Evolutionary conservation across 192 early-diverging fungal genomes (phyloP).

Genomic region (Backusella sp.): DNA sequence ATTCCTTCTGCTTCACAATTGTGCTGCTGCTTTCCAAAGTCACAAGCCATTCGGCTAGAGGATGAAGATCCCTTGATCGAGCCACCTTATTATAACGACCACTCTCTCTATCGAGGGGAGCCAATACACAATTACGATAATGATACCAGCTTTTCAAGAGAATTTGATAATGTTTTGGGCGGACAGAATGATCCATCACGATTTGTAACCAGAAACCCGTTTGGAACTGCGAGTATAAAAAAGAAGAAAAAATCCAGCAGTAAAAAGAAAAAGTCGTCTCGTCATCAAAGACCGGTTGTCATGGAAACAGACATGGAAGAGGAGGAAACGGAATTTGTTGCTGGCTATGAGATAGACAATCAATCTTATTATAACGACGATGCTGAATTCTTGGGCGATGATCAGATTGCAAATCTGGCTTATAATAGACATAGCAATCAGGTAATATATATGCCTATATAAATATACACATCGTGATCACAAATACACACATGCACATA

Average conservation of each 20-base stretch:
- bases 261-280: slow-evolving; percentile 1
- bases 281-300: slow-evolving; percentile 7
- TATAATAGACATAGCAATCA: slow-evolving; percentile 20
- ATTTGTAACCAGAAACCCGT: slow-evolving; percentile 29
- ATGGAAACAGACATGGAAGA: slow-evolving; percentile 25
- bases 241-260: slow-evolving; percentile 12
- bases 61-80: slow-evolving; percentile 14
- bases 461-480: neutral
- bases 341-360: neutral
- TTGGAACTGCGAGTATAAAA: slow-evolving; percentile 20
- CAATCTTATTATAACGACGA: slow-evolving; percentile 12
- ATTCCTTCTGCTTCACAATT: slow-evolving; percentile 30
- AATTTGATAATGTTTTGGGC: slow-evolving; percentile 15
- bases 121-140: slow-evolving; percentile 14
- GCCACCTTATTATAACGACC: slow-evolving; percentile 31
- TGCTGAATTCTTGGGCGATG: slow-evolving; percentile 31
- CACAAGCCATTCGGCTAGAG: slow-evolving; percentile 23
- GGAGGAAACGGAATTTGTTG: neutral
- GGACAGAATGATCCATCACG: slow-evolving; percentile 12
- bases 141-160: neutral
- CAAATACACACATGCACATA: neutral
- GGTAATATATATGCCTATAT: slow-evolving; percentile 1
- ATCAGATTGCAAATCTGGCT: slow-evolving; percentile 24
- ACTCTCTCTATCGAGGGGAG: slow-evolving; percentile 11
- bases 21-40: slow-evolving; percentile 26